Percentiles rank a stretch among this genome's conserved stretches.
Conservation (phyloP, 805 yeast genomes). For the Candida odintsovae region DNA sequence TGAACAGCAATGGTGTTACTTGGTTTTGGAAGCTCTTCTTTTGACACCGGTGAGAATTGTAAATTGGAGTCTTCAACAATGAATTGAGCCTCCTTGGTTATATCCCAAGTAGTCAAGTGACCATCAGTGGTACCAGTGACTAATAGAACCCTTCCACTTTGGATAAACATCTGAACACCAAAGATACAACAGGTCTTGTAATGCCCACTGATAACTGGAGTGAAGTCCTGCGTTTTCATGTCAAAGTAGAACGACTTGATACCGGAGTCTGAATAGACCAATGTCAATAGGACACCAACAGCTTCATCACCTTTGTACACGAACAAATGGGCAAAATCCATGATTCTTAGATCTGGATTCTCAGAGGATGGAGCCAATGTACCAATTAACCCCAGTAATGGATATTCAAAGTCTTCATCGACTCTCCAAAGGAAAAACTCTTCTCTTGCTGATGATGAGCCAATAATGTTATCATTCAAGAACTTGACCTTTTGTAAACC, state of each 20-base stretch:
- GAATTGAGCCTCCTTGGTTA: constrained; percentile 29
- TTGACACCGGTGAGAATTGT: not conserved
- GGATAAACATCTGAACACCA: constrained; percentile 44
- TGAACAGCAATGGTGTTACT: constrained; percentile 52
- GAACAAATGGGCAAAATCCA: constrained; percentile 66
- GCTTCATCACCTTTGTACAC: constrained; percentile 24
- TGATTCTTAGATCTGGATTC: constrained; percentile 81
- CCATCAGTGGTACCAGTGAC: constrained; percentile 83
- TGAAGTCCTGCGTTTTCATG: constrained; percentile 31
- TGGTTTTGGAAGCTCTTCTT: constrained; percentile 22
- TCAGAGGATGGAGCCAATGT: constrained; percentile 49
- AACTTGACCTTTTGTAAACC: constrained; percentile 77
- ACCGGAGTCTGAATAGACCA: constrained; percentile 83
- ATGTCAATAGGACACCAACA: constrained; percentile 48
- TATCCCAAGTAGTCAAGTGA: constrained; percentile 54
- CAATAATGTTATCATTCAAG: constrained; percentile 41
- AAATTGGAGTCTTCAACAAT: constrained; percentile 8
- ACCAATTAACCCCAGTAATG: constrained; percentile 44
- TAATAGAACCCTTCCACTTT: constrained; percentile 28
- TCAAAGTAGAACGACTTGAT: constrained; percentile 60
- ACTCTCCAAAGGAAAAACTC: constrained; percentile 81
- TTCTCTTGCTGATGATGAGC: constrained; percentile 77
- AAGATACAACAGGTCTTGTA: constrained; percentile 78
- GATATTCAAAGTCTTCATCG: constrained; percentile 29
- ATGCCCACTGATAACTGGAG: constrained; percentile 37